Conservation (phyloP, 176 grass and related monocot genomes). For the Oryza officinalis region DNA sequence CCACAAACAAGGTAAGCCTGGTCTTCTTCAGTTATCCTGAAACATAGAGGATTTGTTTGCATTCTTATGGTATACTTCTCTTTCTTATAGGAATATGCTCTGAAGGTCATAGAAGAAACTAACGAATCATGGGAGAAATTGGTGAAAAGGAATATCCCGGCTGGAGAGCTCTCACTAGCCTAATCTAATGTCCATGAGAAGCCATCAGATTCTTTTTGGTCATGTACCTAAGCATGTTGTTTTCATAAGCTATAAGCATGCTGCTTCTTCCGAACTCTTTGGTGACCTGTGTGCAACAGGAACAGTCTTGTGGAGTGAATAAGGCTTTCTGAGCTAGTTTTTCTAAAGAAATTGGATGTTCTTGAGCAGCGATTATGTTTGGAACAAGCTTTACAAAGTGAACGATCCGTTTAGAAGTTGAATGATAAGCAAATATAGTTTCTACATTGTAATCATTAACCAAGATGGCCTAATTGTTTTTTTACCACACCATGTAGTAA, state of each 20-base stretch:
- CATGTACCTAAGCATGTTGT: not conserved
- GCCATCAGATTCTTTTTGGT: conserved; percentile 45
- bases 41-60: not conserved
- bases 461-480: conserved; percentile 15
- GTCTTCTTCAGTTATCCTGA: conserved; percentile 19
- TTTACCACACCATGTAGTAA: not conserved
- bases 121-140: conserved; percentile 94
- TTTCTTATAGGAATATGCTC: conserved; percentile 72
- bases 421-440: not conserved
- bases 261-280: conserved; percentile 13
- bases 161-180: conserved; percentile 87
- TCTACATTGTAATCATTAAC: not conserved
- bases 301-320: conserved; percentile 38
- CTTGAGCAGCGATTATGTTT: not conserved
- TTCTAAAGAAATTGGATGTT: conserved; percentile 1
- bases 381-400: conserved; percentile 1
- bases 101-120: conserved; percentile 93
- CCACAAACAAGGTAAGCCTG: conserved; percentile 75
- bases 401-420: not conserved
- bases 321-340: conserved; percentile 29
- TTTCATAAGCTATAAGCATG: conserved; percentile 25
- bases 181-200: conserved; percentile 39
- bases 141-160: conserved; percentile 86
- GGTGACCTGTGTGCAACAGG: conserved; percentile 7
- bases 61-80: conserved; percentile 33